Evolutionary conservation across 1,284 basidiomycete species (phyloP).

Genomic region (Ganoderma sinense): DNA sequence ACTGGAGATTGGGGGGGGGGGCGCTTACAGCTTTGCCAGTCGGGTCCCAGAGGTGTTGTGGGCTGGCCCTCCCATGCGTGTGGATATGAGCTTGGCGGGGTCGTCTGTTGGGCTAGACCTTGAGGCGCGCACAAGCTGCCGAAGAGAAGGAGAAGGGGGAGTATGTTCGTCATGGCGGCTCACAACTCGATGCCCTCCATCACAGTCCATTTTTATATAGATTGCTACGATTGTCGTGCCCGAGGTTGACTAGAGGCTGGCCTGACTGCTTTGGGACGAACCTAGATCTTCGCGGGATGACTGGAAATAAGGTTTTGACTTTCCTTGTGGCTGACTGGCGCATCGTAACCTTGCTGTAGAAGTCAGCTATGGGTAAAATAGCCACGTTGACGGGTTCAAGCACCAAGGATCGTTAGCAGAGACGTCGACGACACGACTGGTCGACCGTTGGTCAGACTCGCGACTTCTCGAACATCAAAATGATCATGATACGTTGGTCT

Average conservation of each 20-base stretch:
- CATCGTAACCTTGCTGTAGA: background rate
- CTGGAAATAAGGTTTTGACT: background rate
- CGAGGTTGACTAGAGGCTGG: background rate
- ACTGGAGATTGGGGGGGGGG: background rate
- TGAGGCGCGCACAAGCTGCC: background rate
- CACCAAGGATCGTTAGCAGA: background rate
- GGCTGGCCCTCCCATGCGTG: conserved; percentile 35
- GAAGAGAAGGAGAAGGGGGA: background rate
- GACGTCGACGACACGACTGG: background rate
- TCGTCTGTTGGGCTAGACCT: background rate
- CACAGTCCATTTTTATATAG: background rate
- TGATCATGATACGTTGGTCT: background rate
- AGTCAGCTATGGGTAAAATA: no score
- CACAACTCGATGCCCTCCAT: background rate
- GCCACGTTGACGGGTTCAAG: no score
- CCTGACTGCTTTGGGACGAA: background rate
- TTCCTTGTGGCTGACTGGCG: background rate
- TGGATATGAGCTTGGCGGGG: conserved; percentile 31
- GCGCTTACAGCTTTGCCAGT: conserved; percentile 42
- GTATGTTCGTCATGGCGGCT: background rate
- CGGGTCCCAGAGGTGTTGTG: conserved; percentile 36
- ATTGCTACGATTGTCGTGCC: background rate
- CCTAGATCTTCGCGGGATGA: background rate
- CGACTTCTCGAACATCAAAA: background rate
- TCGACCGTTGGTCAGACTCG: background rate